Evolutionary conservation across 345 rosid genomes (phyloP).

Genomic region (Mercurialis annua): DNA sequence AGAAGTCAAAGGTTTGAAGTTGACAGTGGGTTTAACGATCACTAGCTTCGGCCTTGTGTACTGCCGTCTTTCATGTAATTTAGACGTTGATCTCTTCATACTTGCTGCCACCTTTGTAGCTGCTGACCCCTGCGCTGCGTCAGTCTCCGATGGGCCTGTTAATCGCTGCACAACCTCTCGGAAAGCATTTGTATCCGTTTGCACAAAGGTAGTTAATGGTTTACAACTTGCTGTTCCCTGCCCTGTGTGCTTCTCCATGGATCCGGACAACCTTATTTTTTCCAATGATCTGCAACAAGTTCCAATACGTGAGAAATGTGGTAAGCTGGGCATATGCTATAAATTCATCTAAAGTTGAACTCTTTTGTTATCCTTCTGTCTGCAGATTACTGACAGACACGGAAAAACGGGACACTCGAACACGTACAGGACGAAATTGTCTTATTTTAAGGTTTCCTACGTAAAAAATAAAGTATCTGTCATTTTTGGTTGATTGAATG

Average conservation of each 20-base stretch:
- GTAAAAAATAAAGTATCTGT: too few species aligned
- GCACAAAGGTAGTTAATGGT: conserved; percentile 71
- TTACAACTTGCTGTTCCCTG: conserved; percentile 42
- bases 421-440: too few species aligned
- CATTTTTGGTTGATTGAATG: too few species aligned
- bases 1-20: conserved; percentile 46
- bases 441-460: too few species aligned
- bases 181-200: conserved; percentile 65
- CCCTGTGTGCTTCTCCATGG: conserved; percentile 48
- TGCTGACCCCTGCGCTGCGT: conserved; percentile 29
- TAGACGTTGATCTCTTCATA: conserved; percentile 50
- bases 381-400: background rate
- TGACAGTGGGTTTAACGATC: conserved; percentile 59
- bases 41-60: conserved; percentile 60
- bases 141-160: conserved; percentile 59
- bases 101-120: conserved; percentile 26
- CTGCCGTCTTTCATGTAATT: conserved; percentile 74
- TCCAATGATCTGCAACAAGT: conserved; percentile 33
- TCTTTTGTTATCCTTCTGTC: background rate
- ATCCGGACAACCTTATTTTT: conserved; percentile 15
- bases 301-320: conserved; percentile 12
- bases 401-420: too few species aligned
- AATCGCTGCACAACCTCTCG: conserved; percentile 70
- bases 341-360: too few species aligned
- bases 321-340: too few species aligned